Evolutionary conservation across 2,329 filamentous ascomycete genomes (phyloP).

Genomic region (Penicillium sp.): DNA sequence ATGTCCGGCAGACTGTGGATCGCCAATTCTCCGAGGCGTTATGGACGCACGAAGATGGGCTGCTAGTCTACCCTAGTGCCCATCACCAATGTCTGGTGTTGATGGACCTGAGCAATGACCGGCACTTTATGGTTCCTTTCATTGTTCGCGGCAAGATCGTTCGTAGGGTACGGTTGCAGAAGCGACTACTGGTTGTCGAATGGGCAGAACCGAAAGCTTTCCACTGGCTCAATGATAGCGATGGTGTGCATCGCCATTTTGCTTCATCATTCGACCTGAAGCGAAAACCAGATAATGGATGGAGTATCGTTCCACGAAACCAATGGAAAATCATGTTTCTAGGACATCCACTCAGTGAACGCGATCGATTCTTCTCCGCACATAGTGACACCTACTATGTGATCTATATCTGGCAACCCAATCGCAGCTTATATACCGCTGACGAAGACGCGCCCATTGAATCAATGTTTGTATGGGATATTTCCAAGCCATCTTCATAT

Average conservation of each 20-base stretch:
- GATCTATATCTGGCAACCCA: slow-evolving; percentile 63
- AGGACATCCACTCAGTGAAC: slow-evolving; percentile 55
- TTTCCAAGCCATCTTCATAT: slow-evolving; percentile 52
- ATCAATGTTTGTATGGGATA: slow-evolving; percentile 61
- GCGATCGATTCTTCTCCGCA: slow-evolving; percentile 63
- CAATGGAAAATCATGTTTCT: slow-evolving; percentile 64
- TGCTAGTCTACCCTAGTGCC: slow-evolving; percentile 55
- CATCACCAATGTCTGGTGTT: slow-evolving; percentile 41
- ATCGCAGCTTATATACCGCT: slow-evolving; percentile 53
- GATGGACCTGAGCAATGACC: slow-evolving; percentile 52
- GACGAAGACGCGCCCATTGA: slow-evolving; percentile 60
- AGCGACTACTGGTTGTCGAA: slow-evolving; percentile 61
- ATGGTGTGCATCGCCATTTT: slow-evolving; percentile 58
- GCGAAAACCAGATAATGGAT: slow-evolving; percentile 26
- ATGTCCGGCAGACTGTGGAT: slow-evolving; percentile 31
- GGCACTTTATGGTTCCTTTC: slow-evolving; percentile 53
- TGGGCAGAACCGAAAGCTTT: slow-evolving; percentile 59
- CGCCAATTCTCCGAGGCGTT: slow-evolving; percentile 39
- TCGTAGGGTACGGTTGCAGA: slow-evolving; percentile 55
- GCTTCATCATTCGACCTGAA: slow-evolving; percentile 59
- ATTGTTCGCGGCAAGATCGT: slow-evolving; percentile 51
- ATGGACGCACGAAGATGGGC: slow-evolving; percentile 60
- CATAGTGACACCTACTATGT: slow-evolving; percentile 62
- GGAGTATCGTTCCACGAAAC: slow-evolving; percentile 53
- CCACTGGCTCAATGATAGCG: slow-evolving; percentile 53